These are phyloP conservation scores for Cyberlindnera japonica DNA, from an alignment of 805 yeast genomes.

Conservation along the genomic window DNA sequence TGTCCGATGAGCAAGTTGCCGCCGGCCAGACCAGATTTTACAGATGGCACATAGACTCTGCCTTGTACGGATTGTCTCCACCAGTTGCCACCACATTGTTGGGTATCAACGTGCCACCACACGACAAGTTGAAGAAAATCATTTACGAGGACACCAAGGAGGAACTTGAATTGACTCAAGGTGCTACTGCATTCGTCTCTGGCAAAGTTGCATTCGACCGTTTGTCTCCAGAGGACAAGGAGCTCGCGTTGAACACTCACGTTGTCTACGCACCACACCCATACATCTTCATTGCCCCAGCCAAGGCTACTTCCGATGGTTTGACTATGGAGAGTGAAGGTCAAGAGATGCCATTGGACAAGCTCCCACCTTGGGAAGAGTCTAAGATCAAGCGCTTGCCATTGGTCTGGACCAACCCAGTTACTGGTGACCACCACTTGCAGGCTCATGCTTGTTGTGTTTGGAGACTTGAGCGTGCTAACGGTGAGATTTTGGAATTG, in stretches of 20 bases:
- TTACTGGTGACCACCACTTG: constrained; percentile 75
- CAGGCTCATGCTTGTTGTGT: constrained; percentile 91
- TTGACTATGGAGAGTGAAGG: constrained; percentile 81
- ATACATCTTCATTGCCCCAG: constrained; percentile 76
- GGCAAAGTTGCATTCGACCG: constrained; percentile 76
- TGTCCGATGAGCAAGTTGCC: constrained; percentile 59
- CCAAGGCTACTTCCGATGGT: constrained; percentile 82
- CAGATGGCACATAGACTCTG: constrained; percentile 94
- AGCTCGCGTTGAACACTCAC: constrained; percentile 70
- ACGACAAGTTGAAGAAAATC: constrained; percentile 57
- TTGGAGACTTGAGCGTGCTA: constrained; percentile 50
- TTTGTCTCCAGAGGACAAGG: constrained; percentile 65
- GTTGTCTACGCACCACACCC: constrained; percentile 93
- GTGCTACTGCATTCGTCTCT: constrained; percentile 85
- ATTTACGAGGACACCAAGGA: constrained; percentile 66
- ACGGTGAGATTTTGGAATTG: constrained; percentile 59
- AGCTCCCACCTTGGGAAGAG: constrained; percentile 82
- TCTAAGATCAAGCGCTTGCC: constrained; percentile 75
- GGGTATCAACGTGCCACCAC: constrained; percentile 77
- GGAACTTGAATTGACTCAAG: constrained; percentile 64
- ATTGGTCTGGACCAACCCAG: constrained; percentile 89
- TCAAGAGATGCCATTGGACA: constrained; percentile 60
- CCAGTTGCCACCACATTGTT: constrained; percentile 82
- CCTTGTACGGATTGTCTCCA: constrained; percentile 80
- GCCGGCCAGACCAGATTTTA: constrained; percentile 73